phyloP scores from a whole-genome alignment of 1,284 basidiomycete genomes.

The Xanthoconium separans region DNA sequence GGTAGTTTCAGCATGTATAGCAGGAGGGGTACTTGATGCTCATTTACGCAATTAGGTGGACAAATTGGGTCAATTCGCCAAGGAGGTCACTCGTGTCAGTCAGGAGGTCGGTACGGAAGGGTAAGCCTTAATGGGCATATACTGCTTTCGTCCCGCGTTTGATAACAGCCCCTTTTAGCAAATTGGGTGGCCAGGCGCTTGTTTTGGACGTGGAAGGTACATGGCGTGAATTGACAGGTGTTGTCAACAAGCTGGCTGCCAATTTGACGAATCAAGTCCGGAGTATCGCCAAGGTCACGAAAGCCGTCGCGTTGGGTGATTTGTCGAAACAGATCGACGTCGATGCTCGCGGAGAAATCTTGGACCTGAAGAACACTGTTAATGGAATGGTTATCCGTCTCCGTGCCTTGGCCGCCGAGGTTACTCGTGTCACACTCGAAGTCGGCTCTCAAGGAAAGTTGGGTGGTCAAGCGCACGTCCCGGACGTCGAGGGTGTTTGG shows the following conservation, averaged over 20 bases:
- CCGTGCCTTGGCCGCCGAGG: conserved; percentile 90
- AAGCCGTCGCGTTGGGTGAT: conserved; percentile 95
- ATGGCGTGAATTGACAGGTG: conserved; percentile 87
- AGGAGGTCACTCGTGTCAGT: conserved; percentile 83
- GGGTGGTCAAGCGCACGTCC: conserved; percentile 89
- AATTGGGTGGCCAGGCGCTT: conserved; percentile 89
- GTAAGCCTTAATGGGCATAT: conserved; percentile 35
- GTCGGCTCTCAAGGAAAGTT: conserved; percentile 90
- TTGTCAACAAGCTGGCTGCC: conserved; percentile 91
- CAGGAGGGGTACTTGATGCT: conserved; percentile 11
- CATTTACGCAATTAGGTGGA: conserved; percentile 49
- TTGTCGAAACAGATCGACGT: conserved; percentile 96
- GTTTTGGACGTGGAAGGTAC: conserved; percentile 93
- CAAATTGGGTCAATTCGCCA: conserved; percentile 78
- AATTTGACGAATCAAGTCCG: conserved; percentile 95
- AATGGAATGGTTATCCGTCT: conserved; percentile 96
- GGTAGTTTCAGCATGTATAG: conserved; percentile 48
- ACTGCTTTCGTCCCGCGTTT: conserved; percentile 10
- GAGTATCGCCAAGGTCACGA: conserved; percentile 95
- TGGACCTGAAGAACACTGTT: conserved; percentile 97
- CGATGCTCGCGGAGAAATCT: conserved; percentile 93
- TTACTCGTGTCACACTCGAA: conserved; percentile 93
- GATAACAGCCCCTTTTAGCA: conserved; percentile 42
- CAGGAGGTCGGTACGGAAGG: conserved; percentile 94
- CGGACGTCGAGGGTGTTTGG: conserved; percentile 96